Evolutionary conservation across 2,329 filamentous ascomycete species (phyloP).

Genomic region (Cytospora leucostoma): DNA sequence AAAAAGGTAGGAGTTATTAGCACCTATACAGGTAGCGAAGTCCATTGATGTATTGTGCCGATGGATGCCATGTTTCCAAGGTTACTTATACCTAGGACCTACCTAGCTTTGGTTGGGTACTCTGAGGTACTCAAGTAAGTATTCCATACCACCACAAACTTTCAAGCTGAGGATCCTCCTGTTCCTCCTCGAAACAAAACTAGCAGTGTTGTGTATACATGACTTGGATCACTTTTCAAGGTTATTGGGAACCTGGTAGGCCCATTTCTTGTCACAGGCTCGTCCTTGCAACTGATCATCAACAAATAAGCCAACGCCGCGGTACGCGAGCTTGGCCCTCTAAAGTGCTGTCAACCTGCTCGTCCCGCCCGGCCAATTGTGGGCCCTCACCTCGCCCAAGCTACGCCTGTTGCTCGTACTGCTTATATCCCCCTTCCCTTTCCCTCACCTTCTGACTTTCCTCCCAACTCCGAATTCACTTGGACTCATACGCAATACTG

Average conservation of each 20-base stretch:
- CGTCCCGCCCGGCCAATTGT: conserved; percentile 1
- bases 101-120: no score
- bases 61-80: no score
- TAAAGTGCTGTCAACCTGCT: neutral
- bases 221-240: neutral
- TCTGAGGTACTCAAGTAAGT: no score
- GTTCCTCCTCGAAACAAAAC: conserved; percentile 13
- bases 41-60: no score
- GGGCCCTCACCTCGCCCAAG: neutral
- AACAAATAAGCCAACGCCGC: neutral
- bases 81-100: no score
- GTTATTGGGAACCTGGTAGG: neutral
- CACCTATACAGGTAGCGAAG: neutral
- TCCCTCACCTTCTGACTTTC: neutral
- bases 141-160: no score
- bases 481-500: neutral
- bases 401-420: neutral
- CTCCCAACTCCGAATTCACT: no score
- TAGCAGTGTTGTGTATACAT: neutral
- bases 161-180: neutral
- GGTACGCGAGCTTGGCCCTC: neutral
- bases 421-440: neutral
- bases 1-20: neutral
- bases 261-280: neutral
- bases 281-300: neutral